Evolutionary conservation across 371 early-diverging fungal species (phyloP).

Genomic region (Dichotomocladium elegans): DNA sequence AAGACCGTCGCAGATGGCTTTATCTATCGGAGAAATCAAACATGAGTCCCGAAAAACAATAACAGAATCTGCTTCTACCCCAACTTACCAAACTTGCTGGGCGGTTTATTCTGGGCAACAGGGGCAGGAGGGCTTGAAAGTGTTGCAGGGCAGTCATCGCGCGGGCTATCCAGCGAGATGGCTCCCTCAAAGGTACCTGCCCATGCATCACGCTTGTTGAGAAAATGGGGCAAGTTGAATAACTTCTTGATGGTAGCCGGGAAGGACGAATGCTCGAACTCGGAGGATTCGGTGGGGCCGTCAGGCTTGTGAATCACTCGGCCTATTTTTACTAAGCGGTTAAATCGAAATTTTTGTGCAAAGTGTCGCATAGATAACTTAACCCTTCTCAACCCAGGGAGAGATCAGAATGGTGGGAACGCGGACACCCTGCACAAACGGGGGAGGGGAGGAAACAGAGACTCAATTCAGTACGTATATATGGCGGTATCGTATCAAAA

Average conservation of each 20-base stretch:
- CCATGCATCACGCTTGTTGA: conserved; percentile 25
- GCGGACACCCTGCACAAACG: conserved; percentile 50
- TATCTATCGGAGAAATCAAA: neutral
- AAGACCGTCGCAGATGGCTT: conserved; percentile 12
- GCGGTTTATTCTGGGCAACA: conserved; percentile 1
- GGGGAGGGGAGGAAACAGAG: too few relatives aligned
- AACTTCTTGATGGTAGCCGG: conserved; percentile 38
- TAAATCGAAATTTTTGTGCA: too few relatives aligned
- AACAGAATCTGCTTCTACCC: neutral
- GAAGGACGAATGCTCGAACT: conserved; percentile 45
- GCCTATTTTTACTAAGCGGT: too few relatives aligned
- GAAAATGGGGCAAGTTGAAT: conserved; percentile 23
- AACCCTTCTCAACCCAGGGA: conserved; percentile 40
- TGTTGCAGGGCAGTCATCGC: conserved; percentile 16
- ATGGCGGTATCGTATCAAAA: too few relatives aligned
- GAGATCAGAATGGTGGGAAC: conserved; percentile 48
- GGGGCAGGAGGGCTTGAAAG: conserved; percentile 18
- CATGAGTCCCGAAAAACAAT: neutral
- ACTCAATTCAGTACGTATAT: too few relatives aligned
- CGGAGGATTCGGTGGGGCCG: conserved; percentile 16
- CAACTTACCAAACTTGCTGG: conserved; percentile 12
- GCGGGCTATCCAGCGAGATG: conserved; percentile 15
- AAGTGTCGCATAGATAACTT: too few relatives aligned
- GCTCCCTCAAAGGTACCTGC: conserved; percentile 22
- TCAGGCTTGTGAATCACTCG: conserved; percentile 13